Evolutionary conservation across 106 monocot genomes (phyloP).

Genomic region (Dioscorea dumetorum): DNA sequence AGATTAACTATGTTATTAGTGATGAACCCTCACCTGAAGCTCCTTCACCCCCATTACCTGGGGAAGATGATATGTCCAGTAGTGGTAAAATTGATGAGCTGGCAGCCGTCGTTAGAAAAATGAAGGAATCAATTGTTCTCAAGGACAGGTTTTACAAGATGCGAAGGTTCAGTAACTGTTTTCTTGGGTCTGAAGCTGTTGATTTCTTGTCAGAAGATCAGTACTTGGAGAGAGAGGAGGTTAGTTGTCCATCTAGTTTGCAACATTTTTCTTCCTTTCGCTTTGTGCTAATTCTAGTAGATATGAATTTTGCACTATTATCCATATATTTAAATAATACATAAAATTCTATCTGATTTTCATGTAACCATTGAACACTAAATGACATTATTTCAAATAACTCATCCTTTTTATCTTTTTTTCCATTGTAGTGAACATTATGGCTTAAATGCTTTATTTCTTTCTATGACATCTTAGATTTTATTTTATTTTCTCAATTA

Average conservation of each 20-base stretch:
- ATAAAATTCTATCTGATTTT: too few species aligned
- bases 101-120: constrained; percentile 63
- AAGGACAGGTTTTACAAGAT: constrained; percentile 85
- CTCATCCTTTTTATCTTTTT: too few species aligned
- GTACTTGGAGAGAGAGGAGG: constrained; percentile 85
- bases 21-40: constrained; percentile 58
- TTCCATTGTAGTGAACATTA: too few species aligned
- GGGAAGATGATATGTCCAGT: constrained; percentile 84
- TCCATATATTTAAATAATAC: too few species aligned
- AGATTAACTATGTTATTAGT: constrained; percentile 37
- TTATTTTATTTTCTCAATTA: too few species aligned
- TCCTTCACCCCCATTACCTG: constrained; percentile 79
- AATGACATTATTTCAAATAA: too few species aligned
- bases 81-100: constrained; percentile 86
- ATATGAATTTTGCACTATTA: too few species aligned
- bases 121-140: constrained; percentile 61
- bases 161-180: constrained; percentile 83
- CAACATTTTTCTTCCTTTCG: background rate
- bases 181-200: constrained; percentile 88
- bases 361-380: too few species aligned
- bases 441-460: too few species aligned
- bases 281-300: background rate
- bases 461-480: too few species aligned
- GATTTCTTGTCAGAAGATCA: constrained; percentile 88
- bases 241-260: constrained; percentile 16